A percentile compares a stretch with the other conserved stretches of the same genome.
These are phyloP conservation scores for Myriangium duriaei DNA, from an alignment of 2,329 filamentous ascomycete species.

Conservation along the genomic window DNA sequence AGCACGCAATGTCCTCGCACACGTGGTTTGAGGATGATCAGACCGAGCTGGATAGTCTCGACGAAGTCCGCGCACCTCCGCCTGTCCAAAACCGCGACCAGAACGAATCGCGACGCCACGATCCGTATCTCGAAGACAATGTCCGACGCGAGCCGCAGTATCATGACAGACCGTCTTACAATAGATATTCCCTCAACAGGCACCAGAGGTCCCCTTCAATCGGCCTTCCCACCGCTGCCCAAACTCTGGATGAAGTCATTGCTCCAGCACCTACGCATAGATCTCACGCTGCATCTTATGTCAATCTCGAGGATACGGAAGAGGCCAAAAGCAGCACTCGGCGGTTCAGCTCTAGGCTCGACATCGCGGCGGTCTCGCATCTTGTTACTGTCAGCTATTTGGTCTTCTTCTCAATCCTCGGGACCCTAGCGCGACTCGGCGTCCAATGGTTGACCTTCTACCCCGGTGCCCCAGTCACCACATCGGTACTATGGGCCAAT, in stretches of 20 bases:
- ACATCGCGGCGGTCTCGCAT: background rate
- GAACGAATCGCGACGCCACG: too few relatives aligned
- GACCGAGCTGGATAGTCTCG: slow-evolving; percentile 3
- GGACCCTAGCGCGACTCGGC: slow-evolving; percentile 72
- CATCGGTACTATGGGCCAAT: slow-evolving; percentile 76
- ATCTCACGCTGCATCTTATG: background rate
- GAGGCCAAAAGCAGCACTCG: background rate
- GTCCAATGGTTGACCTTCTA: slow-evolving; percentile 70
- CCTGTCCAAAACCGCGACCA: slow-evolving; percentile 11
- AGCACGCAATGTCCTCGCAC: background rate
- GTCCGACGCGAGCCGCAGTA: background rate
- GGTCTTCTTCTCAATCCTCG: slow-evolving; percentile 71
- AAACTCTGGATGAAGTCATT: background rate
- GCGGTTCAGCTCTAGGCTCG: background rate
- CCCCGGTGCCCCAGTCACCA: slow-evolving; percentile 60
- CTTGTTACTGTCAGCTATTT: slow-evolving; percentile 60
- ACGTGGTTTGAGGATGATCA: background rate
- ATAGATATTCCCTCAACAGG: too few relatives aligned
- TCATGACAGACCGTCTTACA: too few relatives aligned
- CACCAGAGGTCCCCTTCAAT: background rate
- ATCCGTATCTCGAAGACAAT: slow-evolving; percentile 9
- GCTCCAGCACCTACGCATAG: background rate
- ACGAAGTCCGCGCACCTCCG: slow-evolving; percentile 13
- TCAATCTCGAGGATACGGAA: background rate
- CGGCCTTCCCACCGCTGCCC: background rate